Percentiles rank a stretch among this genome's conserved stretches.
These are phyloP conservation scores for Mortierella sp. DNA, from an alignment of 371 early-diverging fungal species.

Conservation along the genomic window DNA sequence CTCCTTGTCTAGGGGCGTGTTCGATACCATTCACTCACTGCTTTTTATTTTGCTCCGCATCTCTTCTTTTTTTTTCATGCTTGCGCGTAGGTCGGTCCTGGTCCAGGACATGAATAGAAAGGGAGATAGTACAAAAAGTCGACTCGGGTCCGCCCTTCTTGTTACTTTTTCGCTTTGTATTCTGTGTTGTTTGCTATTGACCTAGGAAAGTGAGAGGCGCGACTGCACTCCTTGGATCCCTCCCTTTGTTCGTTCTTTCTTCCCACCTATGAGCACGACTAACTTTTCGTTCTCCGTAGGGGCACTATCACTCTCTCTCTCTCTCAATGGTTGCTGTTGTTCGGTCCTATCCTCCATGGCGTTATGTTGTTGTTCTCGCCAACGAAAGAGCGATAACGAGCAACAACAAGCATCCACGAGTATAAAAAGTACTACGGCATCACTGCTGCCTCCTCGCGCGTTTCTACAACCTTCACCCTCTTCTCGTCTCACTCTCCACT, in stretches of 20 bases:
- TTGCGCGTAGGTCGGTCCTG: not conserved
- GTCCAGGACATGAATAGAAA: not conserved
- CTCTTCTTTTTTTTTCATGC: not conserved
- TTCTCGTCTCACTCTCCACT: not conserved
- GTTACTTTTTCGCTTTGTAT: not conserved
- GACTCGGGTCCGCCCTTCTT: not conserved
- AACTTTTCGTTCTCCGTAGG: slow-evolving; percentile 8
- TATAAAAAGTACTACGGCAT: slow-evolving; percentile 1
- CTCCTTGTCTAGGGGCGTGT: too few species aligned
- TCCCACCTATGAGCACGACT: not conserved
- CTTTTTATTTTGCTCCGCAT: not conserved
- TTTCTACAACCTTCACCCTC: not conserved
- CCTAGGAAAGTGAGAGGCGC: not conserved
- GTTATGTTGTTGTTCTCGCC: not conserved
- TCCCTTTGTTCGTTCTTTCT: not conserved
- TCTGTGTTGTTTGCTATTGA: not conserved
- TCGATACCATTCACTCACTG: too few species aligned
- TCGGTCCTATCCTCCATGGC: not conserved
- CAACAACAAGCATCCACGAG: not conserved
- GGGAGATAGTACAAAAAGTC: not conserved
- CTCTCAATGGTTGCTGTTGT: not conserved
- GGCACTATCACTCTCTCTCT: not conserved
- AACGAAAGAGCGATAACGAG: not conserved
- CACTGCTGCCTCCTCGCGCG: not conserved
- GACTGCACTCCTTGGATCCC: not conserved